Evolutionary conservation across 495 filamentous ascomycete species (phyloP).

Genomic region (Penicillium daleae): DNA sequence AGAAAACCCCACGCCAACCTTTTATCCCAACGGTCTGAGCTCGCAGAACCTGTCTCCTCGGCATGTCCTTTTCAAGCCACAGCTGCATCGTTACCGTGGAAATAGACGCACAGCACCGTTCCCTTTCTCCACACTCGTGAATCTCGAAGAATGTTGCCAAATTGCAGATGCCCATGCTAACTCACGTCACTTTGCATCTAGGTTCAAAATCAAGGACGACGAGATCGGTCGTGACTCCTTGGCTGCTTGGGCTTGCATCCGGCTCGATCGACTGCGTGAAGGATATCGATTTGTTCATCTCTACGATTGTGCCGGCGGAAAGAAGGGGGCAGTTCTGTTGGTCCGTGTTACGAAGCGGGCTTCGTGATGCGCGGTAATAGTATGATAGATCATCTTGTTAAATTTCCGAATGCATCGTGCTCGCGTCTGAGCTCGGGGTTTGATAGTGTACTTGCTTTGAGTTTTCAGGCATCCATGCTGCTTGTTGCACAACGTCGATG

Average conservation of each 20-base stretch:
- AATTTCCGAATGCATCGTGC: neutral
- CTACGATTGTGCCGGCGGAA: constrained; percentile 62
- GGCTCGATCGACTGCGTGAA: constrained; percentile 73
- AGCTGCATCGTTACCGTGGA: constrained; percentile 4
- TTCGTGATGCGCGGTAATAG: constrained; percentile 17
- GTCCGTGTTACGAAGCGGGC: constrained; percentile 67
- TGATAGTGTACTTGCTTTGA: neutral
- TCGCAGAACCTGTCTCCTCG: constrained; percentile 8
- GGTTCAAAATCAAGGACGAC: constrained; percentile 86
- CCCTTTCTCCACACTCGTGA: neutral
- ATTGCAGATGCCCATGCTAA: neutral
- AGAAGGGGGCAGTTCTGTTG: constrained; percentile 66
- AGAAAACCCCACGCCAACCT: neutral
- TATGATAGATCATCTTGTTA: constrained; percentile 13
- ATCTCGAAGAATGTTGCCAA: neutral
- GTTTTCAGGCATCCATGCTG: constrained; percentile 13
- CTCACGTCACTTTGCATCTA: constrained; percentile 37
- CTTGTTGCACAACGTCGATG: constrained; percentile 8
- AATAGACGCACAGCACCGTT: constrained; percentile 15
- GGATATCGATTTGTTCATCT: constrained; percentile 81
- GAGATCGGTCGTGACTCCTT: constrained; percentile 74
- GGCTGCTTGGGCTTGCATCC: constrained; percentile 85
- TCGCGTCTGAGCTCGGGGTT: neutral
- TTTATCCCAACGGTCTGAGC: neutral
- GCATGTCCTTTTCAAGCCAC: neutral